A percentile compares a stretch with the other conserved stretches of the same genome.
These are phyloP conservation scores for Pyricularia grisea DNA, from an alignment of 2,329 filamentous ascomycete genomes.

Conservation along the genomic window DNA sequence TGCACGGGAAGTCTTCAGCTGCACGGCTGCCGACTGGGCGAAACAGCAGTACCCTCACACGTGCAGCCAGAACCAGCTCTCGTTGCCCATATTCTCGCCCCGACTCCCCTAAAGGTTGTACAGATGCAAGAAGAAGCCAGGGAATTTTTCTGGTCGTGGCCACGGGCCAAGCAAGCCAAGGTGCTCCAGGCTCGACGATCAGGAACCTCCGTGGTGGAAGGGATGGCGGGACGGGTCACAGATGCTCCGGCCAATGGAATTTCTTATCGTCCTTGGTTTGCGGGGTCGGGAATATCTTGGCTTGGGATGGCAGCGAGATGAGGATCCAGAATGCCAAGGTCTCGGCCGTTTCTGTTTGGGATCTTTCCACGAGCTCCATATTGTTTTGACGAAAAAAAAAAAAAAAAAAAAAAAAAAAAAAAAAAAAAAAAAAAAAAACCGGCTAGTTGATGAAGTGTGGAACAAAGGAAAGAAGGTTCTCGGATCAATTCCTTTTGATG, in stretches of 20 bases:
- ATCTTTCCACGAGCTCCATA: background rate
- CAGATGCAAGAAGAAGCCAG: background rate
- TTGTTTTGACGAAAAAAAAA: background rate
- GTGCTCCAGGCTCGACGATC: slow-evolving; percentile 1
- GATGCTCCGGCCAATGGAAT: background rate
- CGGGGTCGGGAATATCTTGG: background rate
- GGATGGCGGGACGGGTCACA: background rate
- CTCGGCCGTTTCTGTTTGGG: background rate
- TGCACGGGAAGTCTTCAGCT: background rate
- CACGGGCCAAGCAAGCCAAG: slow-evolving; percentile 4
- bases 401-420: background rate
- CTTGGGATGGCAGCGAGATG: background rate
- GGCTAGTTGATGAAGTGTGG: too few species aligned
- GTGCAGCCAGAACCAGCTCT: background rate
- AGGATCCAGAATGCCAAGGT: background rate
- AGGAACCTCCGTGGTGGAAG: background rate
- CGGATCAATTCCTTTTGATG: background rate
- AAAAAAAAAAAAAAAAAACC: background rate
- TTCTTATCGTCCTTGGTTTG: background rate
- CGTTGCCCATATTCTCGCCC: background rate
- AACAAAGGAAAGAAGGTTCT: too few species aligned
- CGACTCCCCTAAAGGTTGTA: background rate
- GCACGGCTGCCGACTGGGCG: background rate
- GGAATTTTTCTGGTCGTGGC: background rate
- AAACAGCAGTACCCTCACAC: background rate